Conservation (phyloP, 371 early-diverging fungal genomes). For the Lichtheimia corymbifera region DNA sequence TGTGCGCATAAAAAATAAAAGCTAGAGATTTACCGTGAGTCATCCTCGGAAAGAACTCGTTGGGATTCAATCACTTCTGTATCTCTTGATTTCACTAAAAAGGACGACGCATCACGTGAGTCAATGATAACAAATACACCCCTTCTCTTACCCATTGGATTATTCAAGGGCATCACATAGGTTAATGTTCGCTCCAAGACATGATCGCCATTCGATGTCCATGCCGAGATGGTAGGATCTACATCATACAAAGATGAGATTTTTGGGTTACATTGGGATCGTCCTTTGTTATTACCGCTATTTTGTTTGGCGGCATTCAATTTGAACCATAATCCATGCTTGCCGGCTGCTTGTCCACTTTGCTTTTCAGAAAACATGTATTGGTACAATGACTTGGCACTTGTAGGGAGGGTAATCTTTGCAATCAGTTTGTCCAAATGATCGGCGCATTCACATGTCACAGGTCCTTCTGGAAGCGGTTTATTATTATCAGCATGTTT, state of each 20-base stretch:
- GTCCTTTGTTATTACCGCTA: slow-evolving; percentile 27
- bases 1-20: background rate
- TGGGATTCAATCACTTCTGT: slow-evolving; percentile 59
- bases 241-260: background rate
- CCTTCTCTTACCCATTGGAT: slow-evolving; percentile 44
- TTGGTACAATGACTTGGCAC: slow-evolving; percentile 59
- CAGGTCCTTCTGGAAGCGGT: slow-evolving; percentile 42
- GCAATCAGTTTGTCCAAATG: slow-evolving; percentile 66
- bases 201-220: slow-evolving; percentile 22
- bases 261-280: too few relatives aligned
- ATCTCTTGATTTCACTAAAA: slow-evolving; percentile 50
- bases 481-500: background rate
- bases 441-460: slow-evolving; percentile 61
- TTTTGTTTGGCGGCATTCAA: slow-evolving; percentile 43
- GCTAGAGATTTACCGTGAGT: slow-evolving; percentile 19
- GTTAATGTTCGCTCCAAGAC: slow-evolving; percentile 39
- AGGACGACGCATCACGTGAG: background rate
- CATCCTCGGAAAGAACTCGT: slow-evolving; percentile 38
- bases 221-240: slow-evolving; percentile 23
- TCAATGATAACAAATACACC: background rate
- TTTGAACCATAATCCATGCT: slow-evolving; percentile 39
- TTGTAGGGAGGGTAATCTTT: slow-evolving; percentile 44
- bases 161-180: slow-evolving; percentile 58
- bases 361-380: slow-evolving; percentile 52
- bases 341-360: slow-evolving; percentile 16